Evolutionary conservation across 306 rosid species (phyloP), one percentile per base, ranked within the genome.

Genomic region (Castanospermum australe): DNA sequence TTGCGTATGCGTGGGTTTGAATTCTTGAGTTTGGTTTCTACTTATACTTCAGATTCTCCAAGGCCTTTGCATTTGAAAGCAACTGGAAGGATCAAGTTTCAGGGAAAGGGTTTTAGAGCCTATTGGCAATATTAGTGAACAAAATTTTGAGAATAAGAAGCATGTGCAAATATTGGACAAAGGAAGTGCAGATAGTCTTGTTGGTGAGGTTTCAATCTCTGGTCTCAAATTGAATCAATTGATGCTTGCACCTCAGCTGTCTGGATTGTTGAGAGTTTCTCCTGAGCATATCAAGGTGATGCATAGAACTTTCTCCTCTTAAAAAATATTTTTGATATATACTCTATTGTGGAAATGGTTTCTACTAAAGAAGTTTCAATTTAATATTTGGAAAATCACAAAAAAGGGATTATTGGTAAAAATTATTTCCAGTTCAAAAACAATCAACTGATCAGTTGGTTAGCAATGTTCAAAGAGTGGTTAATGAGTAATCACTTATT

Each of bases 151-250:
- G 57, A 80, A 82, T 35, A 82, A 80, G 83, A 85, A 79, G 63
- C 84, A 65, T 61, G 76, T 59, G 76, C 83, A 75, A 54, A 71
- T 76, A 61, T 42, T 64, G 57, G 84, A 83, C 75, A 79, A 86
- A 79, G 92, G 87, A 66, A 83, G 76, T 80, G 71, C 72, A 56
- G 86, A 78, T 67, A 73, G 90, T 83, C 97, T 94, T 52, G 86
- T 83, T 68, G 98, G 98, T 9, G 96, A 94, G 41, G 89, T 92
- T 87, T 84, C 82, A 22, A 88, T 94, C 61, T 81, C 96, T 30
- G 94, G 96, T 86, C 97, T 94, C 86, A 94, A 90, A 86, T 82
- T 94, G 84, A 92, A 94, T 82, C 98, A 94, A 82, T 79, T 94
- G 85, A 88, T 89, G 92, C 87, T 94, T 82, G 97, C 95, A 52